phyloP scores from a whole-genome alignment of 306 rosid genomes.

The Sechiopsis laciniata region DNA sequence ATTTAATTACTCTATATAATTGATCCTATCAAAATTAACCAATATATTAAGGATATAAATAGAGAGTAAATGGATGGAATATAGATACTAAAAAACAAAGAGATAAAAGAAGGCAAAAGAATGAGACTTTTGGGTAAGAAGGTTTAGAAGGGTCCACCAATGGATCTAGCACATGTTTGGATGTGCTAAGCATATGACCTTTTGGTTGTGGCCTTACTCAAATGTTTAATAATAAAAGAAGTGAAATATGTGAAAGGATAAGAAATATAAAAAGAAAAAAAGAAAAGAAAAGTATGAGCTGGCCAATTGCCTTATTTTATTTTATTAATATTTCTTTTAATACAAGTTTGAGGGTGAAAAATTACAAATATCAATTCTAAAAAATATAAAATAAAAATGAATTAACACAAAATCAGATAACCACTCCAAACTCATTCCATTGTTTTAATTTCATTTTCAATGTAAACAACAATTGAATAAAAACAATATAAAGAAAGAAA shows the following conservation, averaged over 20 bases:
- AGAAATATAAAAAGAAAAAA: not conserved
- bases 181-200: slow-evolving; percentile 16
- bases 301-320: not conserved
- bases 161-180: slow-evolving; percentile 11
- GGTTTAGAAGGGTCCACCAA: not conserved
- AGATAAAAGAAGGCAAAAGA: no score
- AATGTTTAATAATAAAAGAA: not conserved
- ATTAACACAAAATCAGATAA: no score
- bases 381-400: no score
- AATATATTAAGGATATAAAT: no score
- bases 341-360: no score
- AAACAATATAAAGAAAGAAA: not conserved
- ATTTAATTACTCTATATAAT: no score
- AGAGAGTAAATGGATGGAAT: no score
- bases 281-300: not conserved
- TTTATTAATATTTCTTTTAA: no score
- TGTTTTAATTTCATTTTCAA: not conserved
- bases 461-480: slow-evolving; percentile 5
- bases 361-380: no score
- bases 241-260: not conserved
- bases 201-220: slow-evolving; percentile 14
- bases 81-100: no score
- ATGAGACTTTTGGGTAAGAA: not conserved
- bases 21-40: no score
- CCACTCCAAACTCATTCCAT: no score